Evolutionary conservation across 2,329 filamentous ascomycete genomes (phyloP), one percentile per base, ranked within the genome.

Genomic region (Cryphonectria carpinicola): DNA sequence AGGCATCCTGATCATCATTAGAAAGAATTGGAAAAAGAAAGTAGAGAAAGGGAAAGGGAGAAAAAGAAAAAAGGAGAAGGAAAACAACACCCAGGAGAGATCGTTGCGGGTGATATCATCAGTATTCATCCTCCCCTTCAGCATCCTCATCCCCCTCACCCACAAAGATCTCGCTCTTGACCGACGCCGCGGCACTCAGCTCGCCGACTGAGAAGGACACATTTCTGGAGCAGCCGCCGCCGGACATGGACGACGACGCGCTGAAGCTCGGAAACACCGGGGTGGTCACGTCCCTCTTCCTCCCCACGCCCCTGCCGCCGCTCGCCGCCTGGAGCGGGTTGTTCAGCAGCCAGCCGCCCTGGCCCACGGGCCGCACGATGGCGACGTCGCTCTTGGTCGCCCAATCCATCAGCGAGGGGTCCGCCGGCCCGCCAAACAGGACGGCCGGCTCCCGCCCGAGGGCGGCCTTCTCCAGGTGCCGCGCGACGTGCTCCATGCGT

Each of bases 401-500:
- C 84, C 84, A 85, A 2, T 77, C 68, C 0, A 78, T 81, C n/a
- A 85, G 76, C 0, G 79, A 80, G 3, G 71, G 65, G 70, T 85
- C 84, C 2, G 75, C 73, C 25, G 73, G 73, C 3, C 81, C 81
- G 4, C 84, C 84, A 74, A 85, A 84, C 17, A 74, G 67, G 0
- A 84, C 79, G 0, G 71, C 69, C 5, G 69, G 71, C 71, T 82
- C 80, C 22, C 73, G 73, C 13, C 79, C 79, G 4, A 76, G 71
- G 5, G 81, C 82, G 0, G 81, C 82, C 41, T 82, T 83, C 79
- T 96, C 93, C 62, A 95, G 85, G 79, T 98, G 95, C 71, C 88
- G 86, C 0, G 93, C 93, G 3, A 97, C 88, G 80, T 98, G 95
- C 79, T 98, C 95, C 89, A 97, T 93, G 35, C 93, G 86, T 70